Evolutionary conservation across 73 alveolate genomes (phyloP).

Genomic region (Loxodes magnus): DNA sequence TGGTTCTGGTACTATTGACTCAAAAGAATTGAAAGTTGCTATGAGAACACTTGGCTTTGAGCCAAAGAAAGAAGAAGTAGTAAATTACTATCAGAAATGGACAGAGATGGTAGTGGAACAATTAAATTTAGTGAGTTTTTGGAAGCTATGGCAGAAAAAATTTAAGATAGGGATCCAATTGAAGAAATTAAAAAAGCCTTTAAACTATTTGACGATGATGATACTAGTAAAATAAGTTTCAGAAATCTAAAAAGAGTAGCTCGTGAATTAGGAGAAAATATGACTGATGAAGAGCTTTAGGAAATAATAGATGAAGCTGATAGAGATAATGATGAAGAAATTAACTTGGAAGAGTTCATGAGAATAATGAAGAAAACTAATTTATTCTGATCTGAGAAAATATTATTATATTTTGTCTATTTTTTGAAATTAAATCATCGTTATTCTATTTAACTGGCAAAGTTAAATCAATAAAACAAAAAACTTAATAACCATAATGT

Average conservation of each 20-base stretch:
- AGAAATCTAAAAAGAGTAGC: slow-evolving; percentile 69
- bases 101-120: slow-evolving; percentile 85
- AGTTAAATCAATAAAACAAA: too few species aligned
- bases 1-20: slow-evolving; percentile 86
- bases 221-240: slow-evolving; percentile 70
- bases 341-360: slow-evolving; percentile 71
- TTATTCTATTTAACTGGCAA: too few species aligned
- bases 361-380: slow-evolving; percentile 79
- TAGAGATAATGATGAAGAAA: slow-evolving; percentile 77
- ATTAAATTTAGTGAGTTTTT: slow-evolving; percentile 73
- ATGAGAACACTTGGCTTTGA: slow-evolving; percentile 99
- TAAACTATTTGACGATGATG: slow-evolving; percentile 88
- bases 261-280: slow-evolving; percentile 54
- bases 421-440: too few species aligned
- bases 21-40: slow-evolving; percentile 95
- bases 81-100: slow-evolving; percentile 72
- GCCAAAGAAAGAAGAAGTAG: slow-evolving; percentile 95
- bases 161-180: slow-evolving; percentile 79
- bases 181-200: slow-evolving; percentile 93
- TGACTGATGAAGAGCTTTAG: slow-evolving; percentile 76
- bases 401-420: too few species aligned
- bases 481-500: too few species aligned
- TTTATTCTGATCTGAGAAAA: too few species aligned
- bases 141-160: slow-evolving; percentile 85
- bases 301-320: slow-evolving; percentile 88